phyloP scores from a whole-genome alignment of 2,329 filamentous ascomycete species.

The Gnomoniopsis sp. region DNA sequence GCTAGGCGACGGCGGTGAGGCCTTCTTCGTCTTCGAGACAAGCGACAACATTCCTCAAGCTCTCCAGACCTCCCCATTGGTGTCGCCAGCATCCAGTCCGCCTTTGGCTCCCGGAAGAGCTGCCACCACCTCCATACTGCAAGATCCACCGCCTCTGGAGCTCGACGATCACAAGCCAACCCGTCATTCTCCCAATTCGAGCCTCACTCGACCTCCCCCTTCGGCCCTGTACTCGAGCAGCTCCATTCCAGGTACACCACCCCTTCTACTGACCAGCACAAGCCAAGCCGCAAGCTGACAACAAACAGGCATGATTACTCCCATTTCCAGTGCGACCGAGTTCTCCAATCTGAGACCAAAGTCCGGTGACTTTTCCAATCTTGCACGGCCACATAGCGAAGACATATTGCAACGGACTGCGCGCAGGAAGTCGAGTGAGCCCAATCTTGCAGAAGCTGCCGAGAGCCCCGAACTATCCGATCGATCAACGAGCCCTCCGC shows the following conservation, averaged over 20 bases:
- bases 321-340: constrained; percentile 52
- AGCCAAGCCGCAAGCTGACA: constrained; percentile 15
- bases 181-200: constrained; percentile 26
- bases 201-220: constrained; percentile 38
- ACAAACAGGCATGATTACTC: constrained; percentile 45
- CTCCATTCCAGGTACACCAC: constrained; percentile 29
- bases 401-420: constrained; percentile 48
- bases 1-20: constrained; percentile 92
- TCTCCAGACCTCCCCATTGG: constrained; percentile 89
- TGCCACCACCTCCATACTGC: constrained; percentile 40
- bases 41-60: constrained; percentile 87
- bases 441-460: constrained; percentile 34
- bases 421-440: constrained; percentile 31
- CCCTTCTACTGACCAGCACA: background rate
- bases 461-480: constrained; percentile 36
- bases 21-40: constrained; percentile 98
- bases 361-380: constrained; percentile 49
- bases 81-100: constrained; percentile 85
- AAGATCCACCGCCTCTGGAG: constrained; percentile 69
- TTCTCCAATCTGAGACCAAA: constrained; percentile 41
- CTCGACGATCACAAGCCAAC: constrained; percentile 49
- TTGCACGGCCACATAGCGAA: constrained; percentile 50
- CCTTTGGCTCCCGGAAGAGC: constrained; percentile 43
- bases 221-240: constrained; percentile 38
- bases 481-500: constrained; percentile 74